Evolutionary conservation across 2,329 filamentous ascomycete genomes (phyloP), one percentile per base, ranked within the genome.

Genomic region (Zopfia rhizophila): DNA sequence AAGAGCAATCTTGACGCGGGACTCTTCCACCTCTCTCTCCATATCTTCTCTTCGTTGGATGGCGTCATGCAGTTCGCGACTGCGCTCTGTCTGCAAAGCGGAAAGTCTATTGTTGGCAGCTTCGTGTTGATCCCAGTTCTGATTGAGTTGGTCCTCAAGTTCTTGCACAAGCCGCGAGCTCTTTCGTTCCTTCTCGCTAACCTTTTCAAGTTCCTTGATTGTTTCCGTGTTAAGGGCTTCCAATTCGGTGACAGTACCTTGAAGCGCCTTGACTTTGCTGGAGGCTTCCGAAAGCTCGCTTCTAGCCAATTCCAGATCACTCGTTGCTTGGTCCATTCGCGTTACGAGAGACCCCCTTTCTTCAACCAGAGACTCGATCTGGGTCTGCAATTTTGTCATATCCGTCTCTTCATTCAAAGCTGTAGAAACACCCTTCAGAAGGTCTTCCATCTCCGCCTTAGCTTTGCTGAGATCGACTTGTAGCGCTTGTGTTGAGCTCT

Each of bases 141-240:
- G 90, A 66, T 93, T 92, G 41, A 99, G 85, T 72, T 99, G 94
- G 62, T 97, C 93, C 73, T 99, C 94, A 4, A 99, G 85, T 74
- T 99, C 93, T 69, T 97, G 91, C 7, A 99, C 90, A 10, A 99
- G 79, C 16, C 91, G 86, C 29, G 90, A 89, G 72, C 94, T 95
- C 81, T 96, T 97, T 77, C 91, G 87, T 78, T 95, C 96, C 74
- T 84, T 83, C 12, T 78, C 75, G 16, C 74, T 77, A 44, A 85
- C 75, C 53, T 76, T 76, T 52, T 82, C 78, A 17, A 87, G 76
- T 58, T 84, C 82, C 51, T 78, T 78, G 28, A 83, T 70, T 41
- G 81, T 81, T 48, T 81, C 77, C 38, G 83, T 78, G 52, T 84
- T 78, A 54, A 76, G 69, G 14, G 61, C 49, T 60, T 76, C 77